These are phyloP conservation scores for Ascochyta fabae DNA, from an alignment of 2,329 filamentous ascomycete species.

Conservation along the genomic window DNA sequence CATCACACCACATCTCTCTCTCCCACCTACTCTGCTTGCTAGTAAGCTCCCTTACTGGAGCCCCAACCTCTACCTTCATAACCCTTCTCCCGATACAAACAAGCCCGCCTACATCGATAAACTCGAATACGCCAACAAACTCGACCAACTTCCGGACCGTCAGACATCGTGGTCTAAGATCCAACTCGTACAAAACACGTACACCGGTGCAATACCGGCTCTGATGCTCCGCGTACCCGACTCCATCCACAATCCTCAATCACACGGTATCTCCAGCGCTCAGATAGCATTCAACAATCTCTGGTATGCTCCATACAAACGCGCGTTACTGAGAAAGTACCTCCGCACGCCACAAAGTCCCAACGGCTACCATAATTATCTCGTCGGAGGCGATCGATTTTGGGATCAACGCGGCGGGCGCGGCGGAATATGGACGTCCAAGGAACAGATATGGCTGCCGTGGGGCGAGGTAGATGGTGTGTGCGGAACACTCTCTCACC, in stretches of 20 bases:
- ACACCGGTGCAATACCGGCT: conserved; percentile 55
- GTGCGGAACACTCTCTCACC: conserved; percentile 43
- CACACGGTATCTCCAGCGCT: conserved; percentile 12
- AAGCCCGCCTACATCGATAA: conserved; percentile 40
- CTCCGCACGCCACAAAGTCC: conserved; percentile 54
- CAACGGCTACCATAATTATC: conserved; percentile 52
- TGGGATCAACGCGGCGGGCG: conserved; percentile 60
- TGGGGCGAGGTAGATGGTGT: conserved; percentile 55
- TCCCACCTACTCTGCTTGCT: conserved; percentile 46
- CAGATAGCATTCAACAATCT: conserved; percentile 52
- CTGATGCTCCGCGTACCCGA: conserved; percentile 45
- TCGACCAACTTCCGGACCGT: conserved; percentile 54
- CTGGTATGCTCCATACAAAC: conserved; percentile 58
- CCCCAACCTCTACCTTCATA: conserved; percentile 29
- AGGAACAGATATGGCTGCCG: conserved; percentile 55
- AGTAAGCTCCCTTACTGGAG: conserved; percentile 43
- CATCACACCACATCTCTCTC: conserved; percentile 42
- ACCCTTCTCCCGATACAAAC: conserved; percentile 35
- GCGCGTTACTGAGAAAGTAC: conserved; percentile 58
- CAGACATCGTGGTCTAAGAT: conserved; percentile 53
- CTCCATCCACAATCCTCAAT: not conserved
- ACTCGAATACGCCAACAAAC: conserved; percentile 31
- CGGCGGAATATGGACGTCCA: conserved; percentile 62
- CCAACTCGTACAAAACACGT: conserved; percentile 56
- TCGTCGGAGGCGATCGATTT: conserved; percentile 55